Percentiles rank a stretch among this genome's conserved stretches.
Evolutionary conservation across 768 basidiomycete species (phyloP).

Genomic region (Auriscalpium orientale): DNA sequence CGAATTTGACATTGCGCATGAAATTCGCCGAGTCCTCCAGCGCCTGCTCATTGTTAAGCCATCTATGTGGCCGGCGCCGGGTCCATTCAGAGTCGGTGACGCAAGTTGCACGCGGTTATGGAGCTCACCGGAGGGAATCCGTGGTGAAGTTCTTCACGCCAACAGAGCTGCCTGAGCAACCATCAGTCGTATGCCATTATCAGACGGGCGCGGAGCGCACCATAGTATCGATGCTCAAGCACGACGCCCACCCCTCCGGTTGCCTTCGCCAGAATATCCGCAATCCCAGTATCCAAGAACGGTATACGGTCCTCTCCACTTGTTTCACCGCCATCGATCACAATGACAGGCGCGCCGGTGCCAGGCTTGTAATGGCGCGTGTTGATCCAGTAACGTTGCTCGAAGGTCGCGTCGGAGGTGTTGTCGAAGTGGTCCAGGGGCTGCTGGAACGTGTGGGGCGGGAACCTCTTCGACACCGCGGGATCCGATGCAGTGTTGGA

Average conservation of each 20-base stretch:
- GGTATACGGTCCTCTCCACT: slow-evolving; percentile 59
- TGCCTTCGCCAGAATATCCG: slow-evolving; percentile 78
- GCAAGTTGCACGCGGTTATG: neutral
- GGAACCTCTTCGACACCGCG: slow-evolving; percentile 31
- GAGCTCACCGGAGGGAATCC: slow-evolving; percentile 61
- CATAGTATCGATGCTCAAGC: slow-evolving; percentile 91
- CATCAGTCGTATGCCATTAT: too few species aligned
- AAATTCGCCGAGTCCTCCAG: slow-evolving; percentile 90
- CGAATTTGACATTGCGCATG: slow-evolving; percentile 72
- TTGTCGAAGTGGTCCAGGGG: slow-evolving; percentile 77
- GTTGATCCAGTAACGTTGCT: slow-evolving; percentile 91
- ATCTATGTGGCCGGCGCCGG: slow-evolving; percentile 35
- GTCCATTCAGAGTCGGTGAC: neutral
- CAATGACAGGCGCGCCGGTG: slow-evolving; percentile 73
- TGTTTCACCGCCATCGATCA: slow-evolving; percentile 92
- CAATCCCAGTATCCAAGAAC: slow-evolving; percentile 52
- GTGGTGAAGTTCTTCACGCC: slow-evolving; percentile 75
- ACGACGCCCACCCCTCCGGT: slow-evolving; percentile 87
- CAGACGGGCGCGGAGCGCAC: slow-evolving; percentile 25
- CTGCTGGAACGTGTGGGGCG: slow-evolving; percentile 68
- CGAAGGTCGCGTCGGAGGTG: slow-evolving; percentile 52
- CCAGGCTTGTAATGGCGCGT: slow-evolving; percentile 72
- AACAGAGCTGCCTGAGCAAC: slow-evolving; percentile 55
- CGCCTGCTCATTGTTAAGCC: slow-evolving; percentile 84
- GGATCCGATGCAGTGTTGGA: neutral